Evolutionary conservation across 805 yeast species (phyloP), one percentile per base, ranked within the genome.

Genomic region (Millerozyma acaciae): DNA sequence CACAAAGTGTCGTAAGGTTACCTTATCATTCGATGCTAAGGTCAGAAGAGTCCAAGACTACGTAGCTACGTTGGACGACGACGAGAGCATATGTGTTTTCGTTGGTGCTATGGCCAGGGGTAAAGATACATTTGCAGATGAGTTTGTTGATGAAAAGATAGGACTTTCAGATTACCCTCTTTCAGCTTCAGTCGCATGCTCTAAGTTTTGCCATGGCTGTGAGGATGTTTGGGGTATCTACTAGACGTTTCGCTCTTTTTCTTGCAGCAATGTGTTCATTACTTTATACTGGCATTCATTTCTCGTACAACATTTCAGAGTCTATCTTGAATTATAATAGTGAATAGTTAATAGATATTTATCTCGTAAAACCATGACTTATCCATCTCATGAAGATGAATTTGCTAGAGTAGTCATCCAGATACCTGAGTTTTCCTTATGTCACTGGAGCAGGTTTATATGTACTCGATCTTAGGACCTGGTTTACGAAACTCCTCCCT

Each of bases 101-200:
- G 97, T 93, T 29, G 98, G 98, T 55, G 96, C 98, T 29, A 93
- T 93, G 96, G 98, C 98, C 14, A 80, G 97, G 60, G 98, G 98
- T 53, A 84, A 83, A 57, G 98, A 93, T 62, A 88, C 80, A 48
- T 93, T 93, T 62, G 98, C 98, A 16, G 98, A 93, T 60, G 97
- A 89, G 60, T 90, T 61, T 53, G 95, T 90, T 27, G 97, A 93
- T 58, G 97, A 93, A 61, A 93, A 90, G 55, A 83, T 93, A 39
- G 97, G 97, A 48, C 80, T 93, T 37, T 87, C 97, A 21, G 88
- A 90, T 52, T 93, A 89, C 60, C 95, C 98, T 33, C 73, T 93
- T 42, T 84, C 95, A 34, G 98, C 98, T 3, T 88, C 97, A 8
- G 97, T 93, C 36, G 97, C 98, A 4, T 93, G 97, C 62, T 84